These are phyloP conservation scores for Quercus gilva DNA, from an alignment of 306 rosid genomes.

Conservation along the genomic window DNA sequence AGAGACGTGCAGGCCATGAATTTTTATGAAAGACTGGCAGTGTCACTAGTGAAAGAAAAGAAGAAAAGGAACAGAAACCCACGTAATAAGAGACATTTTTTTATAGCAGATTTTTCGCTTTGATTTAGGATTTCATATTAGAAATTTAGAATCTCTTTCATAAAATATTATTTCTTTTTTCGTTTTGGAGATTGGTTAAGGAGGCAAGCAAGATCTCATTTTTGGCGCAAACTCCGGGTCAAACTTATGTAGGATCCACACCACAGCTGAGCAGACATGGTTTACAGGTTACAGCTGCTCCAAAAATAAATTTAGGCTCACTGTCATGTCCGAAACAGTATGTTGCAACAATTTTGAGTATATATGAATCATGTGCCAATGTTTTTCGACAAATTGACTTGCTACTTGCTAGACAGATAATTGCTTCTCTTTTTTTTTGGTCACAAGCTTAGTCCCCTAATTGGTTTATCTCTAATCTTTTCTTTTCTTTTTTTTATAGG, in stretches of 20 bases:
- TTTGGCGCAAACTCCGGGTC: background rate
- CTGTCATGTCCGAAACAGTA: no score
- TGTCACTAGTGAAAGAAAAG: background rate
- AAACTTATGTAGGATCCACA: background rate
- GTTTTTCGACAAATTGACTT: no score
- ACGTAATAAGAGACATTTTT: background rate
- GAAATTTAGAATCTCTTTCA: no score
- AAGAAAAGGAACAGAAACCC: background rate
- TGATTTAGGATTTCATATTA: background rate
- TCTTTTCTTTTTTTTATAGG: no score
- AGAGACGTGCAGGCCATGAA: constrained; percentile 21
- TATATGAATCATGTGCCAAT: no score
- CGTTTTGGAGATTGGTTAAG: background rate
- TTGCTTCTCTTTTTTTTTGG: no score
- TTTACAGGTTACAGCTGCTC: no score
- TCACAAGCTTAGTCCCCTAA: no score
- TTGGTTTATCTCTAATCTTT: no score
- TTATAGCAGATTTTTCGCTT: background rate
- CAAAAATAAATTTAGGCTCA: no score
- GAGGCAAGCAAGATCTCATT: background rate
- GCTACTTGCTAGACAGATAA: no score
- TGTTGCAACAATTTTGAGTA: no score
- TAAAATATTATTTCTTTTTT: background rate
- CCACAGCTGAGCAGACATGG: background rate
- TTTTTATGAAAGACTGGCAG: background rate